Conservation (phyloP, 768 basidiomycete species). For the Grammothele lineata region DNA sequence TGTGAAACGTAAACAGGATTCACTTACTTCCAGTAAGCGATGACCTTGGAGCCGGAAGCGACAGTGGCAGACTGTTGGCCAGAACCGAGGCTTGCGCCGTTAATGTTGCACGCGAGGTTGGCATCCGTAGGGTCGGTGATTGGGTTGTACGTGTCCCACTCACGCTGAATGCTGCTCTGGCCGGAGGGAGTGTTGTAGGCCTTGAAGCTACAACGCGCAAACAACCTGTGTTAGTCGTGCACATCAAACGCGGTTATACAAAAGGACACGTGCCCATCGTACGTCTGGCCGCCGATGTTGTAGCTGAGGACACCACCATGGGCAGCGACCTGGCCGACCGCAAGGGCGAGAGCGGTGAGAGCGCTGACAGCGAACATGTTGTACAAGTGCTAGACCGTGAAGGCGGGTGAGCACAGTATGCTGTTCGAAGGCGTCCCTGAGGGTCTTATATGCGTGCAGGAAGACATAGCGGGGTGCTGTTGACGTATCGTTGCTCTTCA, state of each 20-base stretch:
- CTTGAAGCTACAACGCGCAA: constrained; percentile 20
- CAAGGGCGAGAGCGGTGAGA: constrained; percentile 16
- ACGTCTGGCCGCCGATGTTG: constrained; percentile 27
- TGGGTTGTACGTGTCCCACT: constrained; percentile 39
- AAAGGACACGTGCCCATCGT: constrained; percentile 30
- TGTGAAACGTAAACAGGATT: neutral
- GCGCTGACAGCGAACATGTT: constrained; percentile 17
- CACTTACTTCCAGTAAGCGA: constrained; percentile 35
- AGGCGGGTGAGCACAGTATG: constrained; percentile 2
- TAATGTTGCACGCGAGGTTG: constrained; percentile 33
- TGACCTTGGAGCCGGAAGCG: constrained; percentile 33
- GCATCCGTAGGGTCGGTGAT: constrained; percentile 33
- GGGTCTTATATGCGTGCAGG: constrained; percentile 2
- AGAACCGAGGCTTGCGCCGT: constrained; percentile 30
- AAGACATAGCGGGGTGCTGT: too few relatives aligned
- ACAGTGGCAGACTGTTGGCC: constrained; percentile 35
- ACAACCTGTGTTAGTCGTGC: neutral
- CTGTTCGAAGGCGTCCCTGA: too few relatives aligned
- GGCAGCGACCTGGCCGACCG: constrained; percentile 23
- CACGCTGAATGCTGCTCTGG: constrained; percentile 35
- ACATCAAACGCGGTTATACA: too few relatives aligned
- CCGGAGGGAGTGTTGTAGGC: constrained; percentile 38
- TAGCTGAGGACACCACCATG: constrained; percentile 39
- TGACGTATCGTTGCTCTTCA: neutral
- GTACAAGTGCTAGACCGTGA: neutral